These are phyloP conservation scores for Boehmeria nivea DNA, from an alignment of 306 rosid species.

Conservation along the genomic window DNA sequence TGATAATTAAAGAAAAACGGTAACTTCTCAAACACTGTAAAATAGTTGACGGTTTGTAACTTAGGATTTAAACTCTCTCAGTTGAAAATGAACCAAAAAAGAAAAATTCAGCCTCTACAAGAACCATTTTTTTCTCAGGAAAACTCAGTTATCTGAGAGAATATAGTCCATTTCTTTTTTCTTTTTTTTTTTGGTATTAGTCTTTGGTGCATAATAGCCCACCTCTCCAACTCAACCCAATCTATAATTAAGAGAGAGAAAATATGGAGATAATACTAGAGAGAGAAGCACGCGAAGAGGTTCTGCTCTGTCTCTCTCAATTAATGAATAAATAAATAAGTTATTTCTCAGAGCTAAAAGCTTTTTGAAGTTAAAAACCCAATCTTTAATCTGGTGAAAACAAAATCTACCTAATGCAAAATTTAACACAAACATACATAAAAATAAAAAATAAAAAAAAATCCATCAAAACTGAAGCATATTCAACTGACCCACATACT, in stretches of 20 bases:
- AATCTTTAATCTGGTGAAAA: not conserved
- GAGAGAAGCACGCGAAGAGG: constrained; percentile 9
- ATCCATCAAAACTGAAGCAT: not conserved
- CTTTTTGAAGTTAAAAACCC: not conserved
- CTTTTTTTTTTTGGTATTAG: too few species aligned
- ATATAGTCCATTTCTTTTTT: not conserved
- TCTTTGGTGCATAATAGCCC: constrained; percentile 11
- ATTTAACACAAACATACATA: not conserved
- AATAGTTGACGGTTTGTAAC: constrained; percentile 17
- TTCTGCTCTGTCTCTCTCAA: constrained; percentile 12
- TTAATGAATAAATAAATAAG: not conserved
- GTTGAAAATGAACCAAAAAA: not conserved
- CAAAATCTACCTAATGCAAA: too few species aligned
- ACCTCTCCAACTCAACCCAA: constrained; percentile 15
- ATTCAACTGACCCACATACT: constrained; percentile 5
- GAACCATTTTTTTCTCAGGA: constrained; percentile 15
- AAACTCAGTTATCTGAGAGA: not conserved
- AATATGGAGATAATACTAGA: constrained; percentile 10
- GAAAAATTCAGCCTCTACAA: not conserved
- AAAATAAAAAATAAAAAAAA: too few species aligned
- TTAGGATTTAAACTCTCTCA: not conserved
- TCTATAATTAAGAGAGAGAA: constrained; percentile 16
- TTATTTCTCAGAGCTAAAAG: not conserved
- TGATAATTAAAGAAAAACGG: constrained; percentile 7
- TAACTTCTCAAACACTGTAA: constrained; percentile 17